Evolutionary conservation across 495 filamentous ascomycete genomes (phyloP), one percentile per base, ranked within the genome.

Genomic region (Talaromyces borbonicus): DNA sequence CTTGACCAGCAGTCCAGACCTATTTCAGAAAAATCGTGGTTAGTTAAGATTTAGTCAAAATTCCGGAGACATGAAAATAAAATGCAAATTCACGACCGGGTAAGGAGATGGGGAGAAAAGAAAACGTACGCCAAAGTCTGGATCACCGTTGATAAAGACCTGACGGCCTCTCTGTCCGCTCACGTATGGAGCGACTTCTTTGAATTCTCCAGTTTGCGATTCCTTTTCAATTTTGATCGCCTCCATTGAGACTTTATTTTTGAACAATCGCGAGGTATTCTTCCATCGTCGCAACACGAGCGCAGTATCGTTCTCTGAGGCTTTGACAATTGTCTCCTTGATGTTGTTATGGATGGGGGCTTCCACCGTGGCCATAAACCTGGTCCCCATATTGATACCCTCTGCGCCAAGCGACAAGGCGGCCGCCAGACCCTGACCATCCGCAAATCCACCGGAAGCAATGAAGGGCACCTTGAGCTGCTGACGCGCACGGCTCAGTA

Each of bases 311-410:
- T 81, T 87, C 72, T 98, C 92, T 49, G 85, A 72, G 2, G 90
- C 85, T 41, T 79, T 74, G 27, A 96, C 89, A 58, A 96, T 98
- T 52, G 85, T 74, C 62, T 89, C 73, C 72, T 98, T 98, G 63
- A 98, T 83, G 44, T 93, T 94, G 35, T 80, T 61, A 67, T 98
- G 92, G 46, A 98, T 88, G 0, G 92, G 92, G 33, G 85, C 81
- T 61, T 96, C 90, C 8, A 90, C 76, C 5, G 90, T 96, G 66
- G 83, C 87, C 81, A 95, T 88, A 66, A 96, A 95, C 18, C 89
- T 73, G 7, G 89, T 96, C 35, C 87, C 88, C 88, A 94, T 74
- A 65, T 98, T 98, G 60, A 96, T 85, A 48, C 92, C 92, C 61
- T 90, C 89, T 0, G 92, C 92, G 4, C 92, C 92, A 11, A 98